Base-by-base conservation (phyloP, 1,139 yeast species). In the Yamadazyma trypodendri region DNA sequence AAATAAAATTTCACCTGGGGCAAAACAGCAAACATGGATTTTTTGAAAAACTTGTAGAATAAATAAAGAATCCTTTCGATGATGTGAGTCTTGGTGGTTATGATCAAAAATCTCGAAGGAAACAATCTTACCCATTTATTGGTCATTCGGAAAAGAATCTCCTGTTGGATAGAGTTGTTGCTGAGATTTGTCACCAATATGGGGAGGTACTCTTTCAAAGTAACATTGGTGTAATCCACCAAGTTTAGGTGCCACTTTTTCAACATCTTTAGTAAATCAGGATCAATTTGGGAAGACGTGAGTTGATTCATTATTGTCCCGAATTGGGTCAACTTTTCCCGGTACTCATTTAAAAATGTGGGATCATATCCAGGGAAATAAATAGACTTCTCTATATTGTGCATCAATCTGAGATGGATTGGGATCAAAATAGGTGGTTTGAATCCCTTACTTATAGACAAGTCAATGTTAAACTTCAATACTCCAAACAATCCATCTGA, bases 1-100 rank as follows among this genome's bases (percentile, higher is more conserved):
- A 65, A 68, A 46, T 64, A 67, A 43, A 60, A 69, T 41, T 65
- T 68, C 7, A 67, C 61, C 41, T 70, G 76, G 1, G 76, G 76
- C 21, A 61, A 54, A 12, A 68, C 50, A 0, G 72, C 68, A 46
- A 54, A 67, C 13, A 68, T 46, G 1, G 63, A 53, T 42, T 66
- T 68, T 39, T 63, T 65, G 41, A 66, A 56, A 10, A 59, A 56
- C 41, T 63, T 62, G 53, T 54, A 65, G 44, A 63, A 68, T 7
- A 69, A 48, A 40, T 59, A 65, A 13, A 69, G 40, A 10, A 67
- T 44, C 37, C 60, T 60, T 35, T 64, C 68, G 16, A 64, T 40
- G 2, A 72, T 64, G 35, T 63, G 61, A 20, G 60, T 45, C 1
- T 48, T 40, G 3, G 46, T 34, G 15, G 53, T 50, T 7, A 58